These are phyloP conservation scores for Leccinum disarticulatum DNA, from an alignment of 768 basidiomycete genomes.

Conservation along the genomic window DNA sequence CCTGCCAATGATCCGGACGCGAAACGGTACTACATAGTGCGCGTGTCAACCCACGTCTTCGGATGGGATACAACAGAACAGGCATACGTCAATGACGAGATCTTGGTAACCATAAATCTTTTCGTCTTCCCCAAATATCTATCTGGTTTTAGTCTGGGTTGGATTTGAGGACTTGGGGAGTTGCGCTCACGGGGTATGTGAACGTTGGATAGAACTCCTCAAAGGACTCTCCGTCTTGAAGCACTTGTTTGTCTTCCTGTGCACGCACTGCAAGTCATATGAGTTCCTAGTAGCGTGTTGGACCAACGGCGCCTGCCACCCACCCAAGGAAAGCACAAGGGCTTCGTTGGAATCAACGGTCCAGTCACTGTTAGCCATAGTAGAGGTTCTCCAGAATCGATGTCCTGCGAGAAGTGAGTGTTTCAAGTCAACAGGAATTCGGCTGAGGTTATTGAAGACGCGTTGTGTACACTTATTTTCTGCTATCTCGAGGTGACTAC, in stretches of 20 bases:
- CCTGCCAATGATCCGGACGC: slow-evolving; percentile 84
- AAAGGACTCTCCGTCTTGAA: slow-evolving; percentile 57
- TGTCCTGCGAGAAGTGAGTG: not conserved
- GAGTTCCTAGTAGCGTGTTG: slow-evolving; percentile 4
- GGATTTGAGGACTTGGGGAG: not conserved
- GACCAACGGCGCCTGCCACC: slow-evolving; percentile 4
- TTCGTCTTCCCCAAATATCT: slow-evolving; percentile 97
- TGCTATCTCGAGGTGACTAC: slow-evolving; percentile 7
- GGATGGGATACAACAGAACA: not conserved
- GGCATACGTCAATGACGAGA: slow-evolving; percentile 76
- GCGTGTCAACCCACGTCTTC: slow-evolving; percentile 3
- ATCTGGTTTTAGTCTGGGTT: slow-evolving; percentile 6
- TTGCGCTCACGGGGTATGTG: slow-evolving; percentile 85
- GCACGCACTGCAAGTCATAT: slow-evolving; percentile 55
- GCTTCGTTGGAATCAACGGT: slow-evolving; percentile 79
- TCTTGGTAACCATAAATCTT: slow-evolving; percentile 93
- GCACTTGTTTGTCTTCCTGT: slow-evolving; percentile 57
- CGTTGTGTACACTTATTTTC: slow-evolving; percentile 31
- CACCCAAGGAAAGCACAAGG: slow-evolving; percentile 73
- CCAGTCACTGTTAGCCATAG: slow-evolving; percentile 52
- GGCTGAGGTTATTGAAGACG: slow-evolving; percentile 8
- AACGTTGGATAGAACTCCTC: slow-evolving; percentile 81
- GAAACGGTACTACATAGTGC: slow-evolving; percentile 61
- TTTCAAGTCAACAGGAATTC: not conserved
- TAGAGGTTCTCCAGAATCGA: not conserved